Base-by-base conservation (phyloP, 352 stramenopile genomes). In the Pythium sukuiense region DNA sequence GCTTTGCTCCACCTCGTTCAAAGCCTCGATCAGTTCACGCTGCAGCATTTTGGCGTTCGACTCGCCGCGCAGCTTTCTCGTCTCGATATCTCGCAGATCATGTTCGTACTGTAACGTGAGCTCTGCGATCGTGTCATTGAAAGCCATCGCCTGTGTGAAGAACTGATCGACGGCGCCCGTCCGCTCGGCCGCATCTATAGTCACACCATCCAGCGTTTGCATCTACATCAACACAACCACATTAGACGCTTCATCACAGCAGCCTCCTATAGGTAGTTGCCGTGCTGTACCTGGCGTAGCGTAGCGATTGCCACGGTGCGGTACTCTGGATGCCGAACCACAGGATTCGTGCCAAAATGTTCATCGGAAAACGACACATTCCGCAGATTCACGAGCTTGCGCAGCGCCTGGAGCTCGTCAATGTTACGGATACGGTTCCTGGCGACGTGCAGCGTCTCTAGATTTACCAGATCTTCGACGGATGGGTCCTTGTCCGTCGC, bases 281-380 rank as follows among this genome's bases (percentile, higher is more conserved):
- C 14, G 8, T 11, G 53, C 30, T 52, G 18, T 65, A 97, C 80
- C 50, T 89, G 75, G 7, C 76, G 85, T n/a, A 96, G 61, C 11
- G 76, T 75, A 6, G 85, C 80, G n/a, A 96, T 63, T 4, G 81
- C 76, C 30, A 88, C 80, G 8, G 72, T 70, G 9, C 87, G 82
- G 70, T 97, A 97, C 29, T 91, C 84, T 20, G 77, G 77, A 26
- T 87, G 78, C 14, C 43, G 52, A 3, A 83, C 71, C 24, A 96
- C 77, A 45, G 88, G 88, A 55, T 93, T 97, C 1, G 74, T 76
- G 2, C 90, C 90, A 65, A 96, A 97, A 59, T 96, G 85, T 8
- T 85, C 79, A 60, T 96, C 88, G n/a, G 73, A 12, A 27, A 97
- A 85, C 3, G 75, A 73, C 43, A 96, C 63, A 0, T 73, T 63